Base-by-base conservation (phyloP, 164 flowering plant genomes). In the Tetrastigma voinierianum region DNA sequence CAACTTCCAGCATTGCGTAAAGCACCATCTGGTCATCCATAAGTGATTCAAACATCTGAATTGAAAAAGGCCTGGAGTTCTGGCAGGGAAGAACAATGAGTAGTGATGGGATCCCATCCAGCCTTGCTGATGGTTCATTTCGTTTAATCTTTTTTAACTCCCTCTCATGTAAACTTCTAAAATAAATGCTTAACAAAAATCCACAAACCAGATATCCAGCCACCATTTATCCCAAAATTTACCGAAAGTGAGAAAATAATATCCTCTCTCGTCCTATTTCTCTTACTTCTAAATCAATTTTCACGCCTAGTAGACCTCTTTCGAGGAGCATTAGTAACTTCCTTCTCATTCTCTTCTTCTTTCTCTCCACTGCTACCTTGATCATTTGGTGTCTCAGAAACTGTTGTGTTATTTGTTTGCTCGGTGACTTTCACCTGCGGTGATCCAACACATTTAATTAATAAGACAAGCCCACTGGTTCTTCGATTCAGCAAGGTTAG, bases 221-320 rank as follows among this genome's bases (percentile, higher is more conserved):
- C 62, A 59, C 43, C 18, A 17, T 47, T 47, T 59, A 54, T 45
- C 51, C 16, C 66, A 67, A 68, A 44, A 51, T 57, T 60, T 44
- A 40, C 62, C 21, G 45, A 46, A 61, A 69, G 66, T 55, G 65
- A 32, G 40, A 45, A 67, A 51, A 23, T 19, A 58, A 45, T n/a
- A 51, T 46, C 21, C 16, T 15, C 46, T 32, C 25, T 32, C 6
- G 40, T 32, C 9, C 46, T 51, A 48, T 17, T 24, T 14, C 51
- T 11, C n/a, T 40, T 20, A 32, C 13, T 1, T 56, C 56, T 51
- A 72, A 46, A 11, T 56, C 8, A 62, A 54, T 49, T 74, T 43
- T 87, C 90, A 62, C 90, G 81, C 71, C 90, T 81, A 15, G 70
- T 62, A 64, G 69, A 57, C 69, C 88, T 79, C 59, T 80, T 61